Conservation (phyloP, 495 filamentous ascomycete genomes). For the Podospora fimiseda region DNA sequence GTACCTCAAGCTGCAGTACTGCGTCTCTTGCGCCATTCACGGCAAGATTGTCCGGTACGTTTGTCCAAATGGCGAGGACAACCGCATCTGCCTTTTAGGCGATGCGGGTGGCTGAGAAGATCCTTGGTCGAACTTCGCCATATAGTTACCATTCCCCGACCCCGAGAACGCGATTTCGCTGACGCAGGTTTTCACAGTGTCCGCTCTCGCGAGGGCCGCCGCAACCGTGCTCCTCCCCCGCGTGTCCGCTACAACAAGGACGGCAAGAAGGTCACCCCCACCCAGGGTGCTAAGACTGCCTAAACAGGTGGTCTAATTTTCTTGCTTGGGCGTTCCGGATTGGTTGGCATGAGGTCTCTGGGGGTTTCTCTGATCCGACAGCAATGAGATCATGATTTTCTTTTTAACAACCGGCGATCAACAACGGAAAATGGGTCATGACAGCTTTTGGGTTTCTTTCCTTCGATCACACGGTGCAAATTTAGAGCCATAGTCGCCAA, state of each 20-base stretch:
- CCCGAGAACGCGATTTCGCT: slow-evolving; percentile 22
- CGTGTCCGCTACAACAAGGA: slow-evolving; percentile 99
- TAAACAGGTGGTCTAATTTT: slow-evolving; percentile 13
- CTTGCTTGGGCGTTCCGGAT: slow-evolving; percentile 24
- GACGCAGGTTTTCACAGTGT: slow-evolving; percentile 58
- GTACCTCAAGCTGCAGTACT: slow-evolving; percentile 99
- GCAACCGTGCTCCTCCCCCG: slow-evolving; percentile 97
- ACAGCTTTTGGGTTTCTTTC: slow-evolving; percentile 14
- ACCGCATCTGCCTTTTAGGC: slow-evolving; percentile 25
- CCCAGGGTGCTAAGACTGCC: slow-evolving; percentile 52
- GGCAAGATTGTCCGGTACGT: slow-evolving; percentile 99
- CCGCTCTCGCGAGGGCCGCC: slow-evolving; percentile 91
- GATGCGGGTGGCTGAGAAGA: slow-evolving; percentile 52
- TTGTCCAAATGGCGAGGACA: slow-evolving; percentile 34
- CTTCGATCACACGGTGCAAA: slow-evolving; percentile 9
- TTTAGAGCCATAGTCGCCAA: slow-evolving; percentile 30
- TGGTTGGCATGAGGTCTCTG: slow-evolving; percentile 23
- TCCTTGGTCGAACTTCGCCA: slow-evolving; percentile 51
- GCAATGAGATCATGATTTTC: slow-evolving; percentile 26
- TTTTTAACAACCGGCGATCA: slow-evolving; percentile 20
- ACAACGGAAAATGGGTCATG: slow-evolving; percentile 21
- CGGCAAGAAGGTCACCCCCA: slow-evolving; percentile 98
- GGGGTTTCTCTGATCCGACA: slow-evolving; percentile 18
- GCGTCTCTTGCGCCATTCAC: slow-evolving; percentile 99
- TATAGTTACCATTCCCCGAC: slow-evolving; percentile 16